Evolutionary conservation across 2,329 filamentous ascomycete species (phyloP).

Genomic region (Cercospora beticola): DNA sequence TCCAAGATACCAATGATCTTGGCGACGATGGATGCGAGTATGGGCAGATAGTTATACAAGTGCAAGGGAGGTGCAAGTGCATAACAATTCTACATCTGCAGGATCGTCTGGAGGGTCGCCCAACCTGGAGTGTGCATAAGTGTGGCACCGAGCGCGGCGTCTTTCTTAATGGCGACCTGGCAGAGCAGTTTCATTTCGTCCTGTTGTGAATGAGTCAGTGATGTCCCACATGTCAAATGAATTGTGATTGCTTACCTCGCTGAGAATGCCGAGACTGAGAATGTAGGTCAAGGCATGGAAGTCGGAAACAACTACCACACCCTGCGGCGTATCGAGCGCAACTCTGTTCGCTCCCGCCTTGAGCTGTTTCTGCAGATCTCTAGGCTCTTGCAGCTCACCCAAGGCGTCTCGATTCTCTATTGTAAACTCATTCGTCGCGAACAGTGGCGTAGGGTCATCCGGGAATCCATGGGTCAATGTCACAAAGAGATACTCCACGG

Average conservation of each 20-base stretch:
- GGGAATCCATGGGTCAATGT: conserved; percentile 97
- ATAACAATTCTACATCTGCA: conserved; percentile 47
- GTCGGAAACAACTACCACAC: conserved; percentile 74
- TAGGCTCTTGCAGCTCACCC: conserved; percentile 80
- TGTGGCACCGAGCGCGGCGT: conserved; percentile 76
- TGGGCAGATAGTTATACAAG: conserved; percentile 14
- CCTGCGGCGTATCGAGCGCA: conserved; percentile 59
- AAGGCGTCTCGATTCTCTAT: conserved; percentile 89
- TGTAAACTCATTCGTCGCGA: conserved; percentile 76
- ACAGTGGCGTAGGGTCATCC: conserved; percentile 59
- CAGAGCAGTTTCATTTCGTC: conserved; percentile 86
- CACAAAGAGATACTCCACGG: conserved; percentile 92
- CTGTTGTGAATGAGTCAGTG: conserved; percentile 51
- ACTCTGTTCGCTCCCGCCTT: conserved; percentile 56
- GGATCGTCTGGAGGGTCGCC: conserved; percentile 91
- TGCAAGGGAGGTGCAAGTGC: conserved; percentile 15
- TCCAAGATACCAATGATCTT: conserved; percentile 12
- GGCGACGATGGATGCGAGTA: conserved; percentile 2
- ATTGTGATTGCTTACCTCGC: conserved; percentile 61
- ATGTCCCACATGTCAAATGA: neutral
- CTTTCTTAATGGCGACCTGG: conserved; percentile 77
- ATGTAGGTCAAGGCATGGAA: conserved; percentile 94
- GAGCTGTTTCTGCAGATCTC: conserved; percentile 65
- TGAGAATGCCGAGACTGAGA: conserved; percentile 74
- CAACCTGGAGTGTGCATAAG: conserved; percentile 86